Evolutionary conservation across 2,329 filamentous ascomycete genomes (phyloP).

Genomic region (Aspergillus sp.): DNA sequence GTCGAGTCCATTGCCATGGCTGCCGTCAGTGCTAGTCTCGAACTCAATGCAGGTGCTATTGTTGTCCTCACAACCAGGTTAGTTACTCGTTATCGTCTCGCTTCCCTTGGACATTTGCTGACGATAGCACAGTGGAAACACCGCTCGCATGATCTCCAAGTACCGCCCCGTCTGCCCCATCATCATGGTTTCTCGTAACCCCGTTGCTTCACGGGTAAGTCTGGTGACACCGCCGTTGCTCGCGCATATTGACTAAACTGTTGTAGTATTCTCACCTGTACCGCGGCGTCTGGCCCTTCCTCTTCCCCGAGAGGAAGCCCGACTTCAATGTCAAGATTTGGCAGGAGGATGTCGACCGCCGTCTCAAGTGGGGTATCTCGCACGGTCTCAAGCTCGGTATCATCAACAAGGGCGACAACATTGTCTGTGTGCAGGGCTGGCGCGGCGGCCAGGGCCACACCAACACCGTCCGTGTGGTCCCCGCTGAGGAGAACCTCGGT

Average conservation of each 20-base stretch:
- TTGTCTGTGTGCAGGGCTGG: conserved; percentile 69
- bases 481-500: conserved; percentile 47
- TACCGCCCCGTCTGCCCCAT: conserved; percentile 98
- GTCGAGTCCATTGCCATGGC: conserved; percentile 96
- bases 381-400: conserved; percentile 81
- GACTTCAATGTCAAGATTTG: conserved; percentile 91
- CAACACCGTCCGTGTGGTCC: conserved; percentile 59
- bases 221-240: not conserved
- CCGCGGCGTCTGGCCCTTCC: conserved; percentile 97
- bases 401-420: conserved; percentile 72
- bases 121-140: conserved; percentile 67
- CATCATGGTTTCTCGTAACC: conserved; percentile 95
- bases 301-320: conserved; percentile 89
- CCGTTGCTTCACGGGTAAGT: conserved; percentile 70
- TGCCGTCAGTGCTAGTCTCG: conserved; percentile 89
- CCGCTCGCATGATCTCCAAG: conserved; percentile 93
- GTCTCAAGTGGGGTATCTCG: conserved; percentile 94
- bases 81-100: conserved; percentile 25
- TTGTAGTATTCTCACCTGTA: conserved; percentile 82
- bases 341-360: conserved; percentile 98
- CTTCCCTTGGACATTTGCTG: conserved; percentile 18
- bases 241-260: conserved; percentile 15
- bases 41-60: conserved; percentile 95
- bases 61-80: conserved; percentile 90
- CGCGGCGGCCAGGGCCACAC: conserved; percentile 67